These are phyloP conservation scores for Geranomyces variabilis DNA, from an alignment of 192 early-diverging fungal species.

Conservation along the genomic window DNA sequence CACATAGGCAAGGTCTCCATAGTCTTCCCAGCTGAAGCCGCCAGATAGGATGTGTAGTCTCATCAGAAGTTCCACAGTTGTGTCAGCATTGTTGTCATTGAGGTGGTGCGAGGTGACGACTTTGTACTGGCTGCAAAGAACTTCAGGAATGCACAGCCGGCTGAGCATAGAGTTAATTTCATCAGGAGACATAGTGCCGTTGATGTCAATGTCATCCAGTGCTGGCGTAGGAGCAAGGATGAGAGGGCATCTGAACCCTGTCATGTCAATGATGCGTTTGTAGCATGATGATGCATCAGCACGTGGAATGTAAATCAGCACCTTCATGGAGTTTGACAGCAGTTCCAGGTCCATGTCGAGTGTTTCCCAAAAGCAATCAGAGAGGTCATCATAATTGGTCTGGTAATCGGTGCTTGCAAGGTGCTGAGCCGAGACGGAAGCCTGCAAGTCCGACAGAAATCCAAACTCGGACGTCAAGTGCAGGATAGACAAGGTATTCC, in stretches of 20 bases:
- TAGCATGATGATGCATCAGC: neutral
- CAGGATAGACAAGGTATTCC: constrained; percentile 1
- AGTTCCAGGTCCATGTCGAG: neutral
- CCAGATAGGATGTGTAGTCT: neutral
- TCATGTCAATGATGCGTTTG: constrained; percentile 2
- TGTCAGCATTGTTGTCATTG: neutral
- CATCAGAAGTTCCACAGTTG: neutral
- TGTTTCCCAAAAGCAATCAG: constrained; percentile 1
- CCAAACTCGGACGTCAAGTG: constrained; percentile 12
- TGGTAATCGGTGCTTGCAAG: constrained; percentile 4
- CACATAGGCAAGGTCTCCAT: neutral
- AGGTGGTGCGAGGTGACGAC: constrained; percentile 11
- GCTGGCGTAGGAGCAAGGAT: neutral
- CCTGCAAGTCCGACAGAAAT: constrained; percentile 12
- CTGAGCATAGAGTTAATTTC: constrained; percentile 5
- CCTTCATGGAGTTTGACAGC: constrained; percentile 5
- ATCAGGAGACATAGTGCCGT: neutral
- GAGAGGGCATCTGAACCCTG: constrained; percentile 9
- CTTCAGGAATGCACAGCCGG: neutral
- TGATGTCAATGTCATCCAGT: constrained; percentile 2
- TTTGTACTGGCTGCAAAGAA: constrained; percentile 6
- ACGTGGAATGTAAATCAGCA: neutral
- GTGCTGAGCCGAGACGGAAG: constrained; percentile 6
- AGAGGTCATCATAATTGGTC: neutral
- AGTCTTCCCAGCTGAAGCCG: constrained; percentile 3